These are phyloP conservation scores for Leucocoprinus leucothites DNA, from an alignment of 768 basidiomycete species.

Conservation along the genomic window DNA sequence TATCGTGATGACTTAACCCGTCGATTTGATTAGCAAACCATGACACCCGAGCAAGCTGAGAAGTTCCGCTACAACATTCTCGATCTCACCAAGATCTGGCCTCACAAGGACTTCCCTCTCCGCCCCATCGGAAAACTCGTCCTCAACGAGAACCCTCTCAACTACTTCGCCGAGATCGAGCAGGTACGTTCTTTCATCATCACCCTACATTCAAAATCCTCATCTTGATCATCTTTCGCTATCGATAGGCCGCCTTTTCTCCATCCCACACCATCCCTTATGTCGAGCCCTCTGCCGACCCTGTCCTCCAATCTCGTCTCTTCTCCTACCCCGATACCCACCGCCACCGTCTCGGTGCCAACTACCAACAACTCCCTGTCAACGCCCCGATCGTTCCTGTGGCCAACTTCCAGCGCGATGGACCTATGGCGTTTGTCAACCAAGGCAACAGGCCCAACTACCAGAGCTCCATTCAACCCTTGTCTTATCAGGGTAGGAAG, in stretches of 20 bases:
- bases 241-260: constrained; percentile 69
- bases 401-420: constrained; percentile 93
- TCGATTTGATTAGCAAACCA: constrained; percentile 64
- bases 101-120: constrained; percentile 85
- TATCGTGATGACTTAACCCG: neutral
- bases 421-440: constrained; percentile 61
- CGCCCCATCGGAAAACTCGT: constrained; percentile 85
- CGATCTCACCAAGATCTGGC: constrained; percentile 90
- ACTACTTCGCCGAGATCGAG: constrained; percentile 95
- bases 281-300: constrained; percentile 88
- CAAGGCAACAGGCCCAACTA: constrained; percentile 90
- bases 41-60: constrained; percentile 91
- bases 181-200: constrained; percentile 50
- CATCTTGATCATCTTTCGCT: constrained; percentile 12
- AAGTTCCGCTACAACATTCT: constrained; percentile 87
- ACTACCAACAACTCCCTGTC: constrained; percentile 86
- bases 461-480: constrained; percentile 71
- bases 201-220: constrained; percentile 16
- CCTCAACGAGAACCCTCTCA: constrained; percentile 72
- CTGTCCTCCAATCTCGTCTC: constrained; percentile 89
- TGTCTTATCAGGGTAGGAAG: constrained; percentile 55
- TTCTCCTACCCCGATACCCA: constrained; percentile 95
- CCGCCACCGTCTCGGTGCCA: constrained; percentile 76
- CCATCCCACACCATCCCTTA: constrained; percentile 88
- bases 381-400: constrained; percentile 74